Conservation (phyloP, 2,329 filamentous ascomycete genomes). For the Neocucurbitaria cava region DNA sequence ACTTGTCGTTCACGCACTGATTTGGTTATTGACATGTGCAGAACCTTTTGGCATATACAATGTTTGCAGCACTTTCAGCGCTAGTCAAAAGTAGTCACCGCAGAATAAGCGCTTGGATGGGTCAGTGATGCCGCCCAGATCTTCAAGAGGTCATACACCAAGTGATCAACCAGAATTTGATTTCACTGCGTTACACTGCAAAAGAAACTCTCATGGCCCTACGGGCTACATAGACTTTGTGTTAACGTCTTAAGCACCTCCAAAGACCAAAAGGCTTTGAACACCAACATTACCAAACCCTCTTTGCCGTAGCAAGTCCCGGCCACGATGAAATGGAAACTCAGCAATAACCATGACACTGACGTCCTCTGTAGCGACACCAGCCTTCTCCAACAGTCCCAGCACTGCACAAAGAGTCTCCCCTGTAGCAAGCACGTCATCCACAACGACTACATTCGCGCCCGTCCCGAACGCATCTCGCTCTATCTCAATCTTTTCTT, state of each 20-base stretch:
- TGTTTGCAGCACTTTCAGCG: too few relatives aligned
- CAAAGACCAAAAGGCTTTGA: constrained; percentile 63
- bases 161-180: too few relatives aligned
- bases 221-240: too few relatives aligned
- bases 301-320: constrained; percentile 52
- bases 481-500: constrained; percentile 60
- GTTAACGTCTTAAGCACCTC: constrained; percentile 52
- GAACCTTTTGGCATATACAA: too few relatives aligned
- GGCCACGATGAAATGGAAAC: constrained; percentile 63
- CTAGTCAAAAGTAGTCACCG: too few relatives aligned
- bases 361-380: constrained; percentile 52
- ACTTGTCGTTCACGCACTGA: too few relatives aligned
- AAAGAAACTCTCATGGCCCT: too few relatives aligned
- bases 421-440: constrained; percentile 66
- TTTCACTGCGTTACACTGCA: too few relatives aligned
- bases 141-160: too few relatives aligned
- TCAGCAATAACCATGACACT: constrained; percentile 63
- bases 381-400: constrained; percentile 54
- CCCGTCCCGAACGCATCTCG: constrained; percentile 50
- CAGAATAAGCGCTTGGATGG: too few relatives aligned
- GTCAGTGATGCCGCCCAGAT: too few relatives aligned
- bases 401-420: constrained; percentile 63
- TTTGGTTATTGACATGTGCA: too few relatives aligned
- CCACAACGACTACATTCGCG: constrained; percentile 62
- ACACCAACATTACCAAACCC: constrained; percentile 61